A percentile compares a stretch with the other conserved stretches of the same genome.
These are phyloP conservation scores for Colletotrichum chlorophyti DNA, from an alignment of 2,329 filamentous ascomycete species.

Conservation along the genomic window DNA sequence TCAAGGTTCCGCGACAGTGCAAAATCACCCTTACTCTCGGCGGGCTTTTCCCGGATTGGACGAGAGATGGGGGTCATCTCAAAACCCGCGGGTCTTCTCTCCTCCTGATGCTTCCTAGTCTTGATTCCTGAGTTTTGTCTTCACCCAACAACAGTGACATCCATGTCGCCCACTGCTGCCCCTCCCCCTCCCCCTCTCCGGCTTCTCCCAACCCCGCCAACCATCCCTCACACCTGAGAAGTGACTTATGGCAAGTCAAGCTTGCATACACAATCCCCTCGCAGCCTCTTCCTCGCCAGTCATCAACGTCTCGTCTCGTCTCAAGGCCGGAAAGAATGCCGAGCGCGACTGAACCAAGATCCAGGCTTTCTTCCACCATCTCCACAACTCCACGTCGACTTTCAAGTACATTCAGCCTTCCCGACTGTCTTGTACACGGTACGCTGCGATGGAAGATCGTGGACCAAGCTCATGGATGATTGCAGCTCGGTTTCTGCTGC, in stretches of 20 bases:
- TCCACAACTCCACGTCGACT: neutral
- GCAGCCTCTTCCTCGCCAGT: neutral
- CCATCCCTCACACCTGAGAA: no score
- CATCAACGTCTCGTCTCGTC: neutral
- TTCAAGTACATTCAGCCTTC: no score
- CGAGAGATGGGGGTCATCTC: slow-evolving; percentile 15
- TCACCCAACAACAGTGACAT: neutral
- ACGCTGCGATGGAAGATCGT: neutral
- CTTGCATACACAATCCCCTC: no score
- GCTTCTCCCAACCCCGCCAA: slow-evolving; percentile 4
- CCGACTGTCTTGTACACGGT: neutral
- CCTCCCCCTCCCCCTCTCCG: slow-evolving; percentile 6
- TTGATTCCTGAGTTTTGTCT: no score
- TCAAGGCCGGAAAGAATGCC: slow-evolving; percentile 23
- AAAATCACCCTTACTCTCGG: neutral
- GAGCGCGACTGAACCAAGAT: neutral
- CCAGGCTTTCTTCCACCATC: neutral
- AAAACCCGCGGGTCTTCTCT: neutral
- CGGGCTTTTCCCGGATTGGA: slow-evolving; percentile 20
- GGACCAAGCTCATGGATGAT: neutral
- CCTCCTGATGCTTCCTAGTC: no score
- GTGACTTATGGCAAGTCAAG: no score
- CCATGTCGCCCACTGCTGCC: neutral
- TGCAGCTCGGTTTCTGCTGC: neutral
- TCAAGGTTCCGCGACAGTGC: neutral